phyloP scores from a whole-genome alignment of 306 rosid species.

The Canavalia gladiata region DNA sequence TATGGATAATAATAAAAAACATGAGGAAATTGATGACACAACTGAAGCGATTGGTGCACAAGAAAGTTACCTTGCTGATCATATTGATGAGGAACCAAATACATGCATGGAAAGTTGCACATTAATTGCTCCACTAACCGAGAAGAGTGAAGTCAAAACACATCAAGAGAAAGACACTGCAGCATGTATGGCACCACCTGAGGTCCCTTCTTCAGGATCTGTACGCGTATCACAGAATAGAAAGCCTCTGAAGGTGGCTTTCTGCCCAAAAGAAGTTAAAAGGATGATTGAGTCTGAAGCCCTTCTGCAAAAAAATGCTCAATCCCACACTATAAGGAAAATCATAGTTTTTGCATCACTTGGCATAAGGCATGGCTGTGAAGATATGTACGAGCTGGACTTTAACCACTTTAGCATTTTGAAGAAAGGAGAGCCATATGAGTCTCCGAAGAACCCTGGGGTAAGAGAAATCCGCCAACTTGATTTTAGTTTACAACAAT shows the following conservation, averaged over 20 bases:
- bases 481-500: not conserved
- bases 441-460: constrained; percentile 73
- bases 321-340: constrained; percentile 85
- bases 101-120: not conserved
- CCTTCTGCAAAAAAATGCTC: constrained; percentile 69
- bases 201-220: constrained; percentile 49
- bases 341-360: constrained; percentile 87
- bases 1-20: constrained; percentile 45
- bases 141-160: constrained; percentile 43
- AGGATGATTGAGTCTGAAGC: constrained; percentile 68
- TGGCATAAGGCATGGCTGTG: constrained; percentile 90
- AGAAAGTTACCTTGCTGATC: constrained; percentile 37
- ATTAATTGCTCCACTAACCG: constrained; percentile 40
- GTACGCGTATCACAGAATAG: constrained; percentile 49
- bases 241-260: constrained; percentile 76
- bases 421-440: constrained; percentile 76
- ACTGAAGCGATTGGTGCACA: constrained; percentile 40
- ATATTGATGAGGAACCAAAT: constrained; percentile 44
- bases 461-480: constrained; percentile 58
- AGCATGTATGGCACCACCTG: constrained; percentile 29
- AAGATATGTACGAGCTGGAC: constrained; percentile 82
- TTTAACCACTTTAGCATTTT: constrained; percentile 81
- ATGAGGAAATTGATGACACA: constrained; percentile 45
- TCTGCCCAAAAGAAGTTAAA: constrained; percentile 90
- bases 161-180: constrained; percentile 44